Evolutionary conservation across 2,329 filamentous ascomycete genomes (phyloP).

Genomic region (Cladosporium oxysporum): DNA sequence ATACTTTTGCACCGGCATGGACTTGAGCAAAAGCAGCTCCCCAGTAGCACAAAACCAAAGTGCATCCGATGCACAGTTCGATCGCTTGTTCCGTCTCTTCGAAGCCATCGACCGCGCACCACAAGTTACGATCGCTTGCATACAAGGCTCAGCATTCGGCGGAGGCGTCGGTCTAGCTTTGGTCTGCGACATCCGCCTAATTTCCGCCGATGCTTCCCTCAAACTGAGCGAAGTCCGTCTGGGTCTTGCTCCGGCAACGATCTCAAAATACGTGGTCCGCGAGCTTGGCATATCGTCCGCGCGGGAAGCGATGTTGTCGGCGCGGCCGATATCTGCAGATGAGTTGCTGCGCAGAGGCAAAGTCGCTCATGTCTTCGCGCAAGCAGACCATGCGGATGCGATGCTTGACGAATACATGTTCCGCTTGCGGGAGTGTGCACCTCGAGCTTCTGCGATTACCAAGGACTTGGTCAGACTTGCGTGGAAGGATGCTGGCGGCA

Average conservation of each 20-base stretch:
- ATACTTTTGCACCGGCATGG: constrained; percentile 30
- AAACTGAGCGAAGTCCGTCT: constrained; percentile 27
- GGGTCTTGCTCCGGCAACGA: constrained; percentile 26
- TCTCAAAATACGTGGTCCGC: constrained; percentile 21
- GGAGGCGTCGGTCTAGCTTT: constrained; percentile 28
- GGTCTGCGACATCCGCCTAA: constrained; percentile 25
- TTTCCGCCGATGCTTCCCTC: constrained; percentile 22
- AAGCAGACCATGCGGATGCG: constrained; percentile 10
- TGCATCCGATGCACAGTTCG: constrained; percentile 22
- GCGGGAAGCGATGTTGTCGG: constrained; percentile 11
- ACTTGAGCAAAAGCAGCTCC: constrained; percentile 22
- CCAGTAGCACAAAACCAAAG: constrained; percentile 19
- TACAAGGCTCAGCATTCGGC: constrained; percentile 25
- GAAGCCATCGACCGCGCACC: constrained; percentile 25
- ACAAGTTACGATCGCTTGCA: constrained; percentile 25
- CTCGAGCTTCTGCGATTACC: constrained; percentile 21
- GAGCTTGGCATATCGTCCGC: constrained; percentile 21
- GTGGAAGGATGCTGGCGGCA: constrained; percentile 25
- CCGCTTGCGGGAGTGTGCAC: constrained; percentile 22
- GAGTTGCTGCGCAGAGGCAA: neutral
- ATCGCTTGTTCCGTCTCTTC: constrained; percentile 23
- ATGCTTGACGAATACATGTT: constrained; percentile 20
- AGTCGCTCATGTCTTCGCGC: constrained; percentile 18
- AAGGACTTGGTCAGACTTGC: constrained; percentile 26
- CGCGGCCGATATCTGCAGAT: neutral